Evolutionary conservation across 2,329 filamentous ascomycete species (phyloP).

Genomic region (Fusarium tricinctum): DNA sequence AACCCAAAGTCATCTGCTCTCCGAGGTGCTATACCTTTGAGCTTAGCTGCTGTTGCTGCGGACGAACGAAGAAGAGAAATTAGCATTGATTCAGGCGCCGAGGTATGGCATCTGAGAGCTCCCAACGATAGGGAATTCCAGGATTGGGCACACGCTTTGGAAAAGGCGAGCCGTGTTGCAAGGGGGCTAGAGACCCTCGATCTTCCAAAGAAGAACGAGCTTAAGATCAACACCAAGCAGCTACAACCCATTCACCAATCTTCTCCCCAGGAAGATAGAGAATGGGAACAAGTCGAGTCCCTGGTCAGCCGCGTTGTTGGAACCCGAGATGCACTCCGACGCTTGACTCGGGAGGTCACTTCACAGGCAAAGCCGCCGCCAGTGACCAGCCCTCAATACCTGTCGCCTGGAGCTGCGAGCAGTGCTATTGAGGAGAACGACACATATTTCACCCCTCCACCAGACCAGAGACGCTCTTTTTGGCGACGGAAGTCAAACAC

Average conservation of each 20-base stretch:
- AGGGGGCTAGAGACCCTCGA: slow-evolving; percentile 63
- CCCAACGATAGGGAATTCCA: slow-evolving; percentile 86
- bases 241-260: slow-evolving; percentile 51
- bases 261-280: slow-evolving; percentile 74
- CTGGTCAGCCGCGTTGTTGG: slow-evolving; percentile 89
- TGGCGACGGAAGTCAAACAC: slow-evolving; percentile 90
- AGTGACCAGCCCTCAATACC: slow-evolving; percentile 50
- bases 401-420: slow-evolving; percentile 60
- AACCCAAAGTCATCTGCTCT: slow-evolving; percentile 93
- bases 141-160: slow-evolving; percentile 88
- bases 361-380: slow-evolving; percentile 57
- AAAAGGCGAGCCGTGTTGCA: slow-evolving; percentile 80
- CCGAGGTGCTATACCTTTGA: slow-evolving; percentile 91
- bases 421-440: slow-evolving; percentile 66
- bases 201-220: slow-evolving; percentile 46
- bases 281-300: slow-evolving; percentile 89
- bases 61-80: slow-evolving; percentile 92
- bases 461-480: slow-evolving; percentile 74
- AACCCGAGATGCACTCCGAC: slow-evolving; percentile 87
- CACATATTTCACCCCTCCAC: slow-evolving; percentile 64
- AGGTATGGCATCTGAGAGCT: slow-evolving; percentile 94
- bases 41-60: slow-evolving; percentile 89
- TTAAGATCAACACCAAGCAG: slow-evolving; percentile 50
- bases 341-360: slow-evolving; percentile 87
- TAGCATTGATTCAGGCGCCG: slow-evolving; percentile 94